Conservation (phyloP, 2,329 filamentous ascomycete species). For the Coleophoma cylindrospora region DNA sequence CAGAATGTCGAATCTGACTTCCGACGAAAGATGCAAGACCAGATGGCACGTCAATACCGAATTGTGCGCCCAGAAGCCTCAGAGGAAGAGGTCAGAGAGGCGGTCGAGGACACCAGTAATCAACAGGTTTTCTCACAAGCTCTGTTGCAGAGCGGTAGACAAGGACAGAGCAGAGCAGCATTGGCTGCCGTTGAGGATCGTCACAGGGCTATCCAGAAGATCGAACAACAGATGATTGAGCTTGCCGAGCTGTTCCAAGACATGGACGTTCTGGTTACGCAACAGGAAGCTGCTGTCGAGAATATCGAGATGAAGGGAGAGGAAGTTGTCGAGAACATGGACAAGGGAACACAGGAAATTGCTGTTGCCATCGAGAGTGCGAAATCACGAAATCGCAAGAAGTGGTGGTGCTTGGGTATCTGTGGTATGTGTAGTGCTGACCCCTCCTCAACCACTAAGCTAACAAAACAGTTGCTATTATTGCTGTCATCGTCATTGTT, state of each 20-base stretch:
- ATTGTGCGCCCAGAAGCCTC: conserved; percentile 81
- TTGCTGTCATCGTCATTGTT: conserved; percentile 42
- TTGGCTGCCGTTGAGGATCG: conserved; percentile 76
- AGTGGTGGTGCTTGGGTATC: conserved; percentile 92
- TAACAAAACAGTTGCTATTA: conserved; percentile 41
- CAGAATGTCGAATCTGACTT: conserved; percentile 77
- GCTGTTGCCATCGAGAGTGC: conserved; percentile 78
- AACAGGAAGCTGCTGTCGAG: conserved; percentile 76
- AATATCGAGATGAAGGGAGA: conserved; percentile 85
- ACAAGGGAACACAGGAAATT: conserved; percentile 81
- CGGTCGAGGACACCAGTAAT: conserved; percentile 63
- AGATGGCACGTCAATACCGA: conserved; percentile 83
- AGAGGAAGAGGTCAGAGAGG: conserved; percentile 71
- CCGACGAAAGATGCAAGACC: conserved; percentile 73
- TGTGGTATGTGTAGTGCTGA: conserved; percentile 35
- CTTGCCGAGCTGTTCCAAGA: conserved; percentile 85
- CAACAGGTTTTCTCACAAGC: conserved; percentile 86
- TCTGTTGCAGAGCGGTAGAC: conserved; percentile 74
- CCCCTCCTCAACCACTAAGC: conserved; percentile 3
- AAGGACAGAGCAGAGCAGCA: conserved; percentile 75
- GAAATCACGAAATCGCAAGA: conserved; percentile 73
- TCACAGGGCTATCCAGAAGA: conserved; percentile 84
- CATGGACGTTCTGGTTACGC: conserved; percentile 77
- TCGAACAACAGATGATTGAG: conserved; percentile 85
- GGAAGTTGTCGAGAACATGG: conserved; percentile 78